Evolutionary conservation across 441 rosid species (phyloP), one percentile per base, ranked within the genome.

Genomic region (Capsella rubella): DNA sequence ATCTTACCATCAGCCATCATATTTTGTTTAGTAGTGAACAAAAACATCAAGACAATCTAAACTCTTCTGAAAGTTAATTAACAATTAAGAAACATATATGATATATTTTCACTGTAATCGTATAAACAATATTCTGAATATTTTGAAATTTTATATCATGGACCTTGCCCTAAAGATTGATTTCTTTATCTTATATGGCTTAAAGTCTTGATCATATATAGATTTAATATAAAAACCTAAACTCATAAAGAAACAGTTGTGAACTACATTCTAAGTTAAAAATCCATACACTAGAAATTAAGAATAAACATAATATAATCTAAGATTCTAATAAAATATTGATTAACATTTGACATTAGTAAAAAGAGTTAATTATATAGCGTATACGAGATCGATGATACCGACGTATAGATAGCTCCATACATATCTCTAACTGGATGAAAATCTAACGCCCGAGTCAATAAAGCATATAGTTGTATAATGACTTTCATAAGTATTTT

Each of bases 401-500:
- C 57, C 68, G 45, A 47, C 59, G 11, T 42, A 39, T 35, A 25
- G 0, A 10, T 43, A 28, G 35, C 6, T 32, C 6, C 10, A 3
- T 61, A 28, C 27, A 8, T 61, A 39, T 68, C 31, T 68, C 13
- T 15, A 6, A 15, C 21, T 28, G 7, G 18, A 40, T 55, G 13
- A 68, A 71, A 71, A 45, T 47, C 29, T 18, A 69, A 7, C 13
- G 4, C 5, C 1, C 8, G 42, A 72, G 50, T 55, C 50, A 54
- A 46, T 46, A 12, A 56, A 70, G 25, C 5, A 8, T 7, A 9
- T 43, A 32, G 2, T 63, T 72, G 2, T 54, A 4, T 54, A 43
- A 5, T 64, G 64, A 35, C 57, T 34, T 64, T 45, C 14, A 15
- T 49, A 70, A 32, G 18, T 31, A 4, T 72, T 21, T 72, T 15